Evolutionary conservation across 2,329 filamentous ascomycete genomes (phyloP), one percentile per base, ranked within the genome.

Genomic region (Curvularia spicifera): DNA sequence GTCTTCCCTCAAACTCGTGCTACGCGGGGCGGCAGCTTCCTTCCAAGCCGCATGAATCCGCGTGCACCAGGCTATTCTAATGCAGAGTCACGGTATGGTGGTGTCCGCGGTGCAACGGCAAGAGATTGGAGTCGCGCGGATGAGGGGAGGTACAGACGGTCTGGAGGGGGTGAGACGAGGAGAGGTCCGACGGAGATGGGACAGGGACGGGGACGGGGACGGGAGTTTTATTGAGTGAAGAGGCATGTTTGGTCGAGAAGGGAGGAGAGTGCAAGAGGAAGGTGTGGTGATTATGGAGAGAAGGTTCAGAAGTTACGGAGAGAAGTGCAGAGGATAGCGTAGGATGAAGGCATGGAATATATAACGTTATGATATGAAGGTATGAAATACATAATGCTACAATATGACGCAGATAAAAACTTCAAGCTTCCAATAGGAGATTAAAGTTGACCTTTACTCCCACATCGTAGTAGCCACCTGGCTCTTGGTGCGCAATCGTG

Each of bases 41-140:
- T 44, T 26, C 56, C 47, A 9, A 42, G 55, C 42, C 52, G 47
- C 52, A 56, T 56, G 47, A 48, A 59, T 43, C 44, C 47, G 33
- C 56, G 51, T 18, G 15, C 26, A 4, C 52, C 47, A 3, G 56
- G 56, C 12, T 15, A 33, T 12, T n/a, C 31, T 8, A 18, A 22
- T 10, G 37, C 43, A 8, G 35, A 56, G 10, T 42, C 26, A 20
- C 56, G 47, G 8, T 51, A 59, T 9, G 56, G 43, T 24, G 35
- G n/a, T 35, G 29, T 51, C 15, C 24, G 24, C 8, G 37, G 48
- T n/a, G 33, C 15, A 28, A n/a, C 35, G 5, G 42, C 53, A 4
- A 26, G 57, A 5, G 28, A 44, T 9, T 59, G 48, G 53, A 49
- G 48, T 28, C 47, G 56, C 31, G 51, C 57, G 15, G 48, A 48